Evolutionary conservation across 805 yeast genomes (phyloP), one percentile per base, ranked within the genome.

Genomic region (Saccharomycopsis sp.): DNA sequence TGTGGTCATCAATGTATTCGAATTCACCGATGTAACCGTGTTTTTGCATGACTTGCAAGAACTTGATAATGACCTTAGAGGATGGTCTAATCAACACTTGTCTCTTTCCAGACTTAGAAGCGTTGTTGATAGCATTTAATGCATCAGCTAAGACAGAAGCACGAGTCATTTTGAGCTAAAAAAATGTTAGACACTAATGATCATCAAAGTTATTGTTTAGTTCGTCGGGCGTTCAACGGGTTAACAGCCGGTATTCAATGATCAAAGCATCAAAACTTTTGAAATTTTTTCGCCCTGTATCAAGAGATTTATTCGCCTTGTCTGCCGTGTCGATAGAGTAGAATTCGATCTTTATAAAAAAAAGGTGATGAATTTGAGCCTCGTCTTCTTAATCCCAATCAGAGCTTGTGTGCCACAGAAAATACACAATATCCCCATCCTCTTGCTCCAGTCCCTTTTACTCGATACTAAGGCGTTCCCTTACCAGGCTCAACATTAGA

Each of bases 11-110:
- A 71, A 91, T 91, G 86, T 86, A 89, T 84, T 91, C 97, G 78
- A 91, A 91, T 81, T 91, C 97, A 73, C 91, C 97, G 81, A 91
- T 91, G 94, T 91, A 91, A 73, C 97, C 97, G 79, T 91, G 97
- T 81, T 84, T 90, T 84, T 91, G 97, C 89, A 91, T 91, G 71
- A 91, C 97, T 74, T 89, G 83, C 78, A 91, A 83, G 82, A 90
- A 91, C 81, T 90, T 91, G 87, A 91, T 84, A 82, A 91, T 91
- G 72, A 91, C 97, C 88, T 91, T 91, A 75, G 97, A 91, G 57
- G 97, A 90, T 68, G 97, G 97, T 85, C 97, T 89, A 81, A 91
- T 87, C 76, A 91, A 80, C 72, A 91, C 97, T 83, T 91, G 97
- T 82, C 97, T 89, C 85, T 91, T 91, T 80, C 97, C 97, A 80